phyloP scores from a whole-genome alignment of 306 rosid species.

The Trichosanthes cucumerina region DNA sequence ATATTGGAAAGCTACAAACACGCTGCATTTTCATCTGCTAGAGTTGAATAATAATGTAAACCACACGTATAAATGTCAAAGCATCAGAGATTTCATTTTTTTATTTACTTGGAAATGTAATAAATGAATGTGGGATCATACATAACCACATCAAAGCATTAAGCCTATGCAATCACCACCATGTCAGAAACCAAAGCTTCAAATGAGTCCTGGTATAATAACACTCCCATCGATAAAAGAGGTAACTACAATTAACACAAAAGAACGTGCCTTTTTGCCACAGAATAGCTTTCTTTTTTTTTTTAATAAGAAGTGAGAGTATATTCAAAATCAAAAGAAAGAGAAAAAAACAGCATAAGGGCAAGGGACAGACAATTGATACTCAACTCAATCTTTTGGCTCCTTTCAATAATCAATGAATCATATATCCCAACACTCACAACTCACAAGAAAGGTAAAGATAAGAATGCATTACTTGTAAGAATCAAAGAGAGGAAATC shows the following conservation, averaged over 20 bases:
- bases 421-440: neutral
- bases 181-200: neutral
- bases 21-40: neutral
- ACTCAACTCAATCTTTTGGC: neutral
- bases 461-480: neutral
- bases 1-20: neutral
- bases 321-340: neutral
- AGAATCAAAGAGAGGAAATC: neutral
- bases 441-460: neutral
- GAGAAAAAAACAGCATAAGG: neutral
- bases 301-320: neutral
- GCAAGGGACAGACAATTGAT: neutral
- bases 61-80: neutral
- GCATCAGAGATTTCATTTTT: neutral
- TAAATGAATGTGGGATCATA: neutral
- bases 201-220: neutral
- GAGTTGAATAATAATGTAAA: neutral
- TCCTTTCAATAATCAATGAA: neutral
- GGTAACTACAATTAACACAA: neutral
- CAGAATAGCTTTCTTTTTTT: neutral
- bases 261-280: neutral
- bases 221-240: neutral
- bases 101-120: neutral
- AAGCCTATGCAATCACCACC: neutral
- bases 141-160: neutral